Base-by-base conservation (phyloP, 495 filamentous ascomycete genomes). In the Lasiosphaeria ovina region DNA sequence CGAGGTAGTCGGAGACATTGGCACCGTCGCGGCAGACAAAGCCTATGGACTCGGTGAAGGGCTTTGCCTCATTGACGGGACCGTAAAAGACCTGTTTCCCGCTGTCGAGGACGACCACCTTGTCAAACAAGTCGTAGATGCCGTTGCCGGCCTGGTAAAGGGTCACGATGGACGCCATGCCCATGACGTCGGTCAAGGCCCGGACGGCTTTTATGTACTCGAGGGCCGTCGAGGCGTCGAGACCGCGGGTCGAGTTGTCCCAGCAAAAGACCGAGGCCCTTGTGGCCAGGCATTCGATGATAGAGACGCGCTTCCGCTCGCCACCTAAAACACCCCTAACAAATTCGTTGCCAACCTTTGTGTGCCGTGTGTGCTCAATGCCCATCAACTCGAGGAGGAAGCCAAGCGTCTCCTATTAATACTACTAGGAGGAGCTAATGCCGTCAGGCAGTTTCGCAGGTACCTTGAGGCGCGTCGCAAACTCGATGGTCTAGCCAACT, bases 321-420 rank as follows among this genome's bases (percentile, higher is more conserved):
- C 83, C 83, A n/a, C 85, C 80, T 69, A 84, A 87, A 0, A 85
- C 83, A 48, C 86, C 86, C 14, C 91, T 83, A 9, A 92, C 84
- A 64, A 84, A 92, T 66, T 89, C 88, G 71, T 95, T 90, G 35
- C 92, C 92, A 6, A 96, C 89, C 24, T 85, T 79, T 0, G 90
- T 93, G 66, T 90, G 82, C 61, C 82, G 81, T 0, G 90, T 93
- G 67, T 95, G 91, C 40, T 66, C 78, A 67, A 96, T 93, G 51
- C 88, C 88, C 68, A 70, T 68, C 38, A 62, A 63, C 61, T 68
- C 54, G 8, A 73, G 67, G 3, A 71, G 62, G 32, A 63, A 68
- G 17, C 70, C 63, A 4, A 62, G 63, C 3, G 59, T 64, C 55
- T 66, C 65, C 10, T 42, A n/a, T 8, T 63, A 64, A 8, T 50